Evolutionary conservation across 495 filamentous ascomycete species (phyloP), one percentile per base, ranked within the genome.

Genomic region (Aspergillus conjunctus): DNA sequence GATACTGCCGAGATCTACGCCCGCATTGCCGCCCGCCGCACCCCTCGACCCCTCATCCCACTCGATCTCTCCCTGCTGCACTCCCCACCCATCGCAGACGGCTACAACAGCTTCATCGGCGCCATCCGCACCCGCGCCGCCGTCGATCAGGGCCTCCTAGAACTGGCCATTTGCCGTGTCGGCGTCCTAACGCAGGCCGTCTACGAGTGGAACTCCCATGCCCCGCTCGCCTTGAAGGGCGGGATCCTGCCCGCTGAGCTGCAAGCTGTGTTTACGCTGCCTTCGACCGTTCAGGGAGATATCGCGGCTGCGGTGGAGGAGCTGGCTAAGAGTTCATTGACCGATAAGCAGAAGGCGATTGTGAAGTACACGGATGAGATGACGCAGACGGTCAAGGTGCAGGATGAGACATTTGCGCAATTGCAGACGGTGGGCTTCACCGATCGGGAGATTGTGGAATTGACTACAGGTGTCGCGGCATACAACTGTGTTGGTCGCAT

Each of bases 401-500:
- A 69, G 34, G 82, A 88, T 14, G 77, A 64, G 59, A 78, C 83
- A 21, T 90, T 89, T 75, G 81, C 62, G 53, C 75, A 4, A 85
- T 60, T 93, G 67, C 84, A 80, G 73, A 64, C 59, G 3, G 74
- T 66, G n/a, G 72, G 66, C 15, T 64, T 81, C 51, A 88, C 87
- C 62, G 76, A 73, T 15, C 85, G 91, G 26, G 83, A 84, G 73
- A 76, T 85, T 21, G 77, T 84, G 20, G 88, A 91, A 76, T 73
- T 93, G 62, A 91, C 88, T 54, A 87, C 89, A 12, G 90, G 88
- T 14, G 86, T 92, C 63, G 91, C 88, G 21, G 85, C 84, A 30
- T 95, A 96, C 69, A 95, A 95, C 68, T 93, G 90, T 71, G 91
- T 95, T 15, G 91, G 89, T 61, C 82, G 91, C 26, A 90, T 96